Evolutionary conservation across 2,329 filamentous ascomycete species (phyloP).

Genomic region (Xylaria sp.): DNA sequence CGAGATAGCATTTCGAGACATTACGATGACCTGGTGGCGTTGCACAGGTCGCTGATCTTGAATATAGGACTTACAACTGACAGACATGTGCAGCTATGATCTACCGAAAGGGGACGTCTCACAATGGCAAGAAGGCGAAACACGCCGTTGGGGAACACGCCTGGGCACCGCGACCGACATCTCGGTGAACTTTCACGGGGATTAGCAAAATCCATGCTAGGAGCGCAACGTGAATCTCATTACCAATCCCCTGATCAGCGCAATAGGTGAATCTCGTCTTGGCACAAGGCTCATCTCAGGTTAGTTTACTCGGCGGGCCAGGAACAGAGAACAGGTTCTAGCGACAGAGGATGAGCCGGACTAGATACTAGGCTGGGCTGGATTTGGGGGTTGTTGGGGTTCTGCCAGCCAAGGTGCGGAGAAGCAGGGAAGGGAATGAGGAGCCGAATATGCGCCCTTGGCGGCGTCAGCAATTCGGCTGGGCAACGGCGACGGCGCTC

Average conservation of each 20-base stretch:
- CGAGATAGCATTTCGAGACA: background rate
- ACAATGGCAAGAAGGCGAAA: background rate
- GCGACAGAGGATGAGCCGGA: background rate
- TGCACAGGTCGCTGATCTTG: background rate
- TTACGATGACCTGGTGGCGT: background rate
- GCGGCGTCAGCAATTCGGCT: constrained; percentile 1
- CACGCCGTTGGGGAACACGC: background rate
- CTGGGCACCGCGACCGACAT: background rate
- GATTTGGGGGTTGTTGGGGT: background rate
- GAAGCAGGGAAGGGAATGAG: background rate
- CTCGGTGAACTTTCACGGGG: background rate
- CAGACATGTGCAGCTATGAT: background rate
- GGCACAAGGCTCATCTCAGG: no score
- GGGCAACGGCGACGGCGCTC: background rate
- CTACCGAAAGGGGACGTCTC: background rate
- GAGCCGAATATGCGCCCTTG: constrained; percentile 9
- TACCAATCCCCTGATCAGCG: no score
- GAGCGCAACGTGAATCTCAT: background rate
- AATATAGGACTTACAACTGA: background rate
- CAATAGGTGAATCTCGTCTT: background rate
- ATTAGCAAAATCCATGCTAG: background rate
- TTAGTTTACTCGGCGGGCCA: background rate
- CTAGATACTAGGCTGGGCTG: background rate
- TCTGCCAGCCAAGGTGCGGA: constrained; percentile 1
- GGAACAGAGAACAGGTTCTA: background rate